Base-by-base conservation (phyloP, 495 filamentous ascomycete genomes). In the Xylaria acuta region DNA sequence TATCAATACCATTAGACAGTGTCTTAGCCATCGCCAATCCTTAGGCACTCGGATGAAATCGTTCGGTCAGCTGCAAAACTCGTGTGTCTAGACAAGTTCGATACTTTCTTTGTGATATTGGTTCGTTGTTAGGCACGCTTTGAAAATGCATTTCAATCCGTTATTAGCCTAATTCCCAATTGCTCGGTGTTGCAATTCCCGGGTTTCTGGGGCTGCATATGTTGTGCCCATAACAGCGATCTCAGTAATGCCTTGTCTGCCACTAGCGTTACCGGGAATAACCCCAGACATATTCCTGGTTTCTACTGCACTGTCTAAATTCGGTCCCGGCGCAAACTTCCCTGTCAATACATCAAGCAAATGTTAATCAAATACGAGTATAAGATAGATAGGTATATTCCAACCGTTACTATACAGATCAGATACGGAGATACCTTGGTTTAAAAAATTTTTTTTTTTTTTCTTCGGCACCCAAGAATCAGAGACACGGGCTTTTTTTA, bases 161-260 rank as follows among this genome's bases (percentile, higher is more conserved):
- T 49, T 18, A 65, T 65, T 16, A 65, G 63, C 63, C 63, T 65
- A 34, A 64, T 49, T n/a, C 25, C 12, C 63, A 49, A 65, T 36
- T 20, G 30, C n/a, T 65, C 11, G 60, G 25, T 18, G 60, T 6
- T 64, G 22, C 14, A 34, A 65, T 65, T 65, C 41, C 63, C 63
- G 41, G 43, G 63, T 32, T 22, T 64, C 51, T 34, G 43, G 25
- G 20, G 27, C 41, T 36, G 63, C 63, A 64, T 65, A 65, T 47
- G 25, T 25, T 49, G 63, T 64, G 58, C 32, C 18, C 56, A 14
- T 36, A 36, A 47, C 64, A 14, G 64, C 45, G 64, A 51, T 34
- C 45, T 12, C 45, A 20, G 47, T 9, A 51, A 66, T 66, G 43
- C 45, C 43, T 51, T 41, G 25, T 66, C 27, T 18, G n/a, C 5